phyloP scores from a whole-genome alignment of 306 rosid genomes.

The Gastrolobium bilobum region DNA sequence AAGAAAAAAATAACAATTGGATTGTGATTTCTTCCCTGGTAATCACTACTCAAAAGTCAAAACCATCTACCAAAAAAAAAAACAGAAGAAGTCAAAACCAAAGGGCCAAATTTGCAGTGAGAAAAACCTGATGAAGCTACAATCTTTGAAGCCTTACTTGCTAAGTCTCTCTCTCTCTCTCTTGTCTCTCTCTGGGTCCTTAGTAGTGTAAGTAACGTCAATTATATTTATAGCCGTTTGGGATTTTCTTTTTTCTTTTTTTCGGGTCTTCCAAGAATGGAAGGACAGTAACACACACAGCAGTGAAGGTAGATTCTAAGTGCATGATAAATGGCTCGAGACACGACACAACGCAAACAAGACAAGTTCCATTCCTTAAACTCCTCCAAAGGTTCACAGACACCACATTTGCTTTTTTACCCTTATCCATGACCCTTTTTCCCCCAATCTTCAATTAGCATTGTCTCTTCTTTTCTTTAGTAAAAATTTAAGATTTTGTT shows the following conservation, averaged over 20 bases:
- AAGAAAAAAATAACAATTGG: background rate
- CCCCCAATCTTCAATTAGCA: background rate
- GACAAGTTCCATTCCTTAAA: no score
- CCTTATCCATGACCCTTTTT: no score
- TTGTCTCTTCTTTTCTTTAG: background rate
- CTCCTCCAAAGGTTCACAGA: no score
- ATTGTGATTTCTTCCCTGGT: background rate
- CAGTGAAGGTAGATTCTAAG: no score
- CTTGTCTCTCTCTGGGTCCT: constrained; percentile 6
- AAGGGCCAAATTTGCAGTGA: constrained; percentile 38
- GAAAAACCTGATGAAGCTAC: constrained; percentile 32
- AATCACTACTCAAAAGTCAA: no score
- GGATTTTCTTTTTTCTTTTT: constrained; percentile 5
- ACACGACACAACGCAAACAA: no score
- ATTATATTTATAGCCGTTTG: constrained; percentile 80
- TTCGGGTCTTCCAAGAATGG: constrained; percentile 45
- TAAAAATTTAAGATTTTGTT: background rate
- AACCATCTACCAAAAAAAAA: no score
- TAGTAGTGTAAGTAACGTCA: constrained; percentile 52
- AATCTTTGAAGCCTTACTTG: constrained; percentile 23
- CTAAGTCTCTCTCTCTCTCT: background rate
- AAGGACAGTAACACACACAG: no score
- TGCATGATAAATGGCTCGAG: no score
- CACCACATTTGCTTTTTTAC: no score
- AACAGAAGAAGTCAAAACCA: background rate